Base-by-base conservation (phyloP, 2,329 filamentous ascomycete species). In the Aspergillus luchuensis region DNA sequence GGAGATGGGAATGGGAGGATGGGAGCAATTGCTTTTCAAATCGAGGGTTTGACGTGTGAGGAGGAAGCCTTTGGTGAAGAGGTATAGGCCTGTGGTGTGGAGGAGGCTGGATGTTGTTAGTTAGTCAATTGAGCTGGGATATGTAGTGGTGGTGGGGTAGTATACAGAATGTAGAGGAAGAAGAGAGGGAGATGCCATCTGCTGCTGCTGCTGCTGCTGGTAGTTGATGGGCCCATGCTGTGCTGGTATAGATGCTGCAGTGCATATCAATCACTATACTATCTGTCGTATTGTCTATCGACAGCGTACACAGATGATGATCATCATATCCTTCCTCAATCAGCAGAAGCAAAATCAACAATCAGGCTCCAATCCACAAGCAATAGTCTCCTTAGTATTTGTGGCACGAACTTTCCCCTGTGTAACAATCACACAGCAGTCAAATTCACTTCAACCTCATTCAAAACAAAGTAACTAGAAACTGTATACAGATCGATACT, bases 1-100 rank as follows among this genome's bases (percentile, higher is more conserved):
- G 13, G 17, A 19, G 17, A 28, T 15, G 15, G 13, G 25, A 17
- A 15, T 28, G 8, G 53, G 53, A 50, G 61, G 30, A 19, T 58
- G 39, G 38, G 33, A 25, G 60, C 38, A 58, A 21, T 66, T 21
- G 53, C 63, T 64, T 56, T 51, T 33, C 39, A 62, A 60, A 63
- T 91, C 88, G 56, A 94, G 83, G 56, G 93, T 88, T 60, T 91
- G 79, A 60, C 95, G 87, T 56, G 94, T 96, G 66, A 99, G 85
- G 64, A 99, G 86, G 77, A 98, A 99, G 41, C 94, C 94, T 75
- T 89, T 92, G 23, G 92, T 96, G 79, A 99, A 99, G 72, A 97
- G 89, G 50, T 54, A 47, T 30, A 56, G 53, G 13, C 53, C 53
- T 21, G 53, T 8, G 0, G 43, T 28, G 15, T 47, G 53, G 23